phyloP scores from a whole-genome alignment of 2,329 filamentous ascomycete genomes.

The Ophiostoma australiae region DNA sequence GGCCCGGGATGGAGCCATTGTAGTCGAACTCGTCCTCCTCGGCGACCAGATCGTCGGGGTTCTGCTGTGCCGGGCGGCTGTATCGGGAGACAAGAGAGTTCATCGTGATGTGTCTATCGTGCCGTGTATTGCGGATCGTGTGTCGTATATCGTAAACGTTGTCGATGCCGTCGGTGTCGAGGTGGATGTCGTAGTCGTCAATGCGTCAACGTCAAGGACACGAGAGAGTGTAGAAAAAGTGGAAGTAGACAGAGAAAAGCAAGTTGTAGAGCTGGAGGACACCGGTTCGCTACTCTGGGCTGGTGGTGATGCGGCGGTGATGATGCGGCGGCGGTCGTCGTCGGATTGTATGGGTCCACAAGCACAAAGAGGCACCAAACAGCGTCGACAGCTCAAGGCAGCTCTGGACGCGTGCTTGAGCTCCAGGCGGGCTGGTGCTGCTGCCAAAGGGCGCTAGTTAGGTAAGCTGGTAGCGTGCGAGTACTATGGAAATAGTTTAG shows the following conservation, averaged over 20 bases:
- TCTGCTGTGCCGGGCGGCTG: conserved; percentile 68
- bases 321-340: background rate
- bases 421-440: background rate
- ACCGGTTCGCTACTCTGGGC: background rate
- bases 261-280: background rate
- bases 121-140: background rate
- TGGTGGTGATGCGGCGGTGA: conserved; percentile 5
- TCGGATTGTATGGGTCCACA: conserved; percentile 13
- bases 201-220: background rate
- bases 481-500: background rate
- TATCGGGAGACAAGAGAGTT: conserved; percentile 91
- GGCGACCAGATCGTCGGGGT: conserved; percentile 65
- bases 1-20: conserved; percentile 63
- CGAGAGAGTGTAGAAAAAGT: background rate
- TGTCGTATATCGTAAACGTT: background rate
- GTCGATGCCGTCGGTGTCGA: background rate
- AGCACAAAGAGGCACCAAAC: conserved; percentile 9
- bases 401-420: conserved; percentile 17
- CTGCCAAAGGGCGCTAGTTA: conserved; percentile 1
- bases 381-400: conserved; percentile 19
- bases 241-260: background rate
- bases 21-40: conserved; percentile 73
- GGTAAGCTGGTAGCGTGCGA: background rate
- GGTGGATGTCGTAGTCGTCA: background rate
- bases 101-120: conserved; percentile 51